phyloP scores from a whole-genome alignment of 768 basidiomycete genomes.

The Lactifluus volemus region DNA sequence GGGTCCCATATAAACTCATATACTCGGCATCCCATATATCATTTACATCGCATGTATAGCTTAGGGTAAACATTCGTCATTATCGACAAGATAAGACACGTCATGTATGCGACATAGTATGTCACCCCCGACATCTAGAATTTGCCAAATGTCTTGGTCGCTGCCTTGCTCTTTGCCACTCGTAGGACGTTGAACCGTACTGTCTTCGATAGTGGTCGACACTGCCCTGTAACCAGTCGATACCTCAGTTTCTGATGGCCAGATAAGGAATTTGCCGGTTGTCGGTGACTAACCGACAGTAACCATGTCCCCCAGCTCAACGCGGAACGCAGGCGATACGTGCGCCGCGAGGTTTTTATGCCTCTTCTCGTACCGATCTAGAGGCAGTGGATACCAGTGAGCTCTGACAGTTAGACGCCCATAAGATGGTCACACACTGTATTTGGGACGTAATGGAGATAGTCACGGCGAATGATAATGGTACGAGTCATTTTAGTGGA shows the following conservation, averaged over 20 bases:
- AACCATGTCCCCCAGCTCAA: slow-evolving; percentile 86
- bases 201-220: slow-evolving; percentile 97
- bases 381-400: not conserved
- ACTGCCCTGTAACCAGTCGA: slow-evolving; percentile 60
- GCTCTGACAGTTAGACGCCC: not conserved
- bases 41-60: not conserved
- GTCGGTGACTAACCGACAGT: slow-evolving; percentile 70
- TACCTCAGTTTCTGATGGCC: not conserved
- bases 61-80: slow-evolving; percentile 22
- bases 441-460: slow-evolving; percentile 97
- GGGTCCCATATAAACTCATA: not conserved
- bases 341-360: slow-evolving; percentile 99
- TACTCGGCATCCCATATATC: not conserved
- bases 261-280: not conserved
- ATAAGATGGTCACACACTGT: slow-evolving; percentile 52
- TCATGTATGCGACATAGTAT: slow-evolving; percentile 21
- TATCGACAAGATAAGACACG: slow-evolving; percentile 18
- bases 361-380: slow-evolving; percentile 96
- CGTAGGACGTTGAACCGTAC: slow-evolving; percentile 99
- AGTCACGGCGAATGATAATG: slow-evolving; percentile 90
- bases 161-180: slow-evolving; percentile 88
- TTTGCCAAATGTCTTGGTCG: slow-evolving; percentile 89
- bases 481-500: slow-evolving; percentile 99
- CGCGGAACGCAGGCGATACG: slow-evolving; percentile 98
- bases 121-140: slow-evolving; percentile 43